Conservation (phyloP, 73 alveolate species). For the Blepharisma japonicum region DNA sequence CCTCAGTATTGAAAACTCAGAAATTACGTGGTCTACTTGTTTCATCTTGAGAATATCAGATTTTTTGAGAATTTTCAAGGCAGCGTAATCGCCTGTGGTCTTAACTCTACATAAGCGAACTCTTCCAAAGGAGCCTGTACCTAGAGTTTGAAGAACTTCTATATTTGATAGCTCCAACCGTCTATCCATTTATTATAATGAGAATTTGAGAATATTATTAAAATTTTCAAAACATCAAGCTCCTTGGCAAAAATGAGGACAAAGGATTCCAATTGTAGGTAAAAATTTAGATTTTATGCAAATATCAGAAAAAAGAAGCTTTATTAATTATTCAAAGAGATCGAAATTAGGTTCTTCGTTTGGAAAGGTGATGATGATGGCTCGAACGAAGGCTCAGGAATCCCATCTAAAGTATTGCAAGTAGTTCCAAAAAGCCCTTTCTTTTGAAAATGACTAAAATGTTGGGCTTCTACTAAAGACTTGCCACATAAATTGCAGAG, state of each 20-base stretch:
- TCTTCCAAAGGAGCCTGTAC: slow-evolving; percentile 88
- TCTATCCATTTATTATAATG: background rate
- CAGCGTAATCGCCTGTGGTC: slow-evolving; percentile 43
- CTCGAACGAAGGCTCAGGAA: too few species aligned
- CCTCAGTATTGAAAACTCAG: slow-evolving; percentile 92
- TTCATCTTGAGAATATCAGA: slow-evolving; percentile 85
- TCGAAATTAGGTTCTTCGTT: too few species aligned
- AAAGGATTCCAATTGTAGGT: too few species aligned
- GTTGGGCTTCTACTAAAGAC: slow-evolving; percentile 29
- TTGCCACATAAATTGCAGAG: slow-evolving; percentile 52
- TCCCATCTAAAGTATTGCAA: slow-evolving; percentile 34
- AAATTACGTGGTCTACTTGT: slow-evolving; percentile 94
- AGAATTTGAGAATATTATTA: too few species aligned
- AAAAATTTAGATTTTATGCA: too few species aligned
- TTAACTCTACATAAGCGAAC: slow-evolving; percentile 75
- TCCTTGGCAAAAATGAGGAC: too few species aligned
- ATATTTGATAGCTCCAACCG: slow-evolving; percentile 18
- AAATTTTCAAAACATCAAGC: too few species aligned
- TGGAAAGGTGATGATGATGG: too few species aligned
- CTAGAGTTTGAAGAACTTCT: slow-evolving; percentile 31
- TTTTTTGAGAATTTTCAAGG: slow-evolving; percentile 93
- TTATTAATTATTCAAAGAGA: too few species aligned
- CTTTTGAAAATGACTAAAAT: slow-evolving; percentile 41
- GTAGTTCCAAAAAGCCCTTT: slow-evolving; percentile 60
- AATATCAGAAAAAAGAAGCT: too few species aligned